Evolutionary conservation across 139 green algal genomes (phyloP), one percentile per base, ranked within the genome.

Genomic region (Tetratostichococcus sp.): DNA sequence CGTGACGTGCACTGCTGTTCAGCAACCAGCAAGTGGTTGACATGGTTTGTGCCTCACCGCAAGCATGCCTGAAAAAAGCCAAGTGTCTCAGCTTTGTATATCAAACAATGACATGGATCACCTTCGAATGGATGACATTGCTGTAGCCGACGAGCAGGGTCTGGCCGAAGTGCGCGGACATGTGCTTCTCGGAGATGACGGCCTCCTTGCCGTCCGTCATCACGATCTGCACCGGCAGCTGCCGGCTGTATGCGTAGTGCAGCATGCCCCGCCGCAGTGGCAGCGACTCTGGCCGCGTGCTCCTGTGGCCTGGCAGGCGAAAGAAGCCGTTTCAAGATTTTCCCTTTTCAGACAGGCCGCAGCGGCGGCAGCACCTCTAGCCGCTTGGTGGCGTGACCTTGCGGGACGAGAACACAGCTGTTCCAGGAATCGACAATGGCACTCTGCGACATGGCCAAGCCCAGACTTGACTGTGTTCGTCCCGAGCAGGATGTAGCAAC

Each of bases 181-280:
- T 65, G 8, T 82, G 74, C 78, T 91, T 90, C 72, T 91, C 83
- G 17, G 80, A 86, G 16, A 93, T 70, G 1, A 86, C 81, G 23
- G 76, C 68, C 81, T 96, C 91, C 80, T 96, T 96, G 69, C 89
- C 80, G 0, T 75, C 75, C 11, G 71, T 83, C 66, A 93, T 89
- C 2, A 95, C 78, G 26, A 89, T 78, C 78, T 89, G 82, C 50
- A 96, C 84, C 1, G 89, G 86, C 66, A 94, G 71, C 70, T 88
- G 88, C n/a, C 92, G 74, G 68, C 82, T 83, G 84, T 89, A 91
- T 0, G 87, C 88, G 79, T 93, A 98, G 62, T 90, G 80, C 65
- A 98, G 85, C 91, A 98, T 97, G 65, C 93, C 93, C 23, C 91
- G 83, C 82, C 96, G 96, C 39, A 98, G 80, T 0, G 93, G 90